Base-by-base conservation (phyloP, 495 filamentous ascomycete species). In the Podospora pseudopauciseta region DNA sequence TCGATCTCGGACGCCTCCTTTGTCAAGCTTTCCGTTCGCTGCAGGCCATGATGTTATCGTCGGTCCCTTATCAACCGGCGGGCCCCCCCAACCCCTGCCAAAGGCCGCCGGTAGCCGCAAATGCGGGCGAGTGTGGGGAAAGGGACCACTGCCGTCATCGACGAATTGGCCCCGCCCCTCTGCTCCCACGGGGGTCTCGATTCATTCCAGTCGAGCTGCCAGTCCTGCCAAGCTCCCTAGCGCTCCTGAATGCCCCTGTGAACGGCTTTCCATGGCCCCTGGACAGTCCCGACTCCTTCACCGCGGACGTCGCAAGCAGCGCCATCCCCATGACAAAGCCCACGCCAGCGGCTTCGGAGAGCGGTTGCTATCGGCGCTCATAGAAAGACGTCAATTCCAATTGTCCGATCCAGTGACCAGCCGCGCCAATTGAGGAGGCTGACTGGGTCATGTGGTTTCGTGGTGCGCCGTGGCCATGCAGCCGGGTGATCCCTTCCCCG, bases 61-160 rank as follows among this genome's bases (percentile, higher is more conserved):
- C 54, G 64, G 65, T 60, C 58, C 66, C 73, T 74, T 75, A 74
- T 78, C 73, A 69, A 65, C 61, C 63, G 70, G 72, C 20, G 28
- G 9, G 13, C 61, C 73, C 73, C 73, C 71, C 72, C 72, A 68
- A 18, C 39, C 59, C n/a, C 18, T 15, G 32, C 16, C 44, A 39
- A 75, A 72, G 67, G 71, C 77, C 77, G 77, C 67, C 56, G 66
- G 68, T 79, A 79, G 70, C 75, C 75, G 74, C 53, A 28, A 34
- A 4, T 49, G 70, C 72, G 70, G 71, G 39, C 39, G 13, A 6
- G 6, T 49, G 39, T 49, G 39, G 39, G 13, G 59, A 70, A 59
- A 13, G 23, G 39, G 26, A n/a, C 26, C 13, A 19, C 68, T 71
- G 55, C 70, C 70, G 61, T 67, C 68, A 68, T 65, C 32, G 39